Conservation (phyloP, 2,329 filamentous ascomycete genomes). For the Fusarium pseudoanthophilum region DNA sequence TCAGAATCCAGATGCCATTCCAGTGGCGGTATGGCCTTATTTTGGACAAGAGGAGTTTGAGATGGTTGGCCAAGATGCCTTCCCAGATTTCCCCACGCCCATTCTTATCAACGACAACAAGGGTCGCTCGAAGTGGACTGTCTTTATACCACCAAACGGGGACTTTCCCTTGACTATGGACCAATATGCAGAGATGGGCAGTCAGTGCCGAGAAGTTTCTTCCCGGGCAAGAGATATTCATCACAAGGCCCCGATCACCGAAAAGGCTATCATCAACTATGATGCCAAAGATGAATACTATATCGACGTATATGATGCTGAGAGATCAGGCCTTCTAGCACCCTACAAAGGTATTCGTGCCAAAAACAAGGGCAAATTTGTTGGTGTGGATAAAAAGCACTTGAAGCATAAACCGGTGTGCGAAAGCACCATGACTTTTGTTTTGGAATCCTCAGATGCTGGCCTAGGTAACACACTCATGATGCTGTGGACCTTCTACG, state of each 20-base stretch:
- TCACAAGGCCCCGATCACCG: conserved; percentile 51
- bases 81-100: conserved; percentile 79
- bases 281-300: conserved; percentile 75
- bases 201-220: conserved; percentile 73
- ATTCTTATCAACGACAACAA: conserved; percentile 74
- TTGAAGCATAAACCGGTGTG: conserved; percentile 68
- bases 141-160: conserved; percentile 76
- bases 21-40: conserved; percentile 53
- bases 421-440: conserved; percentile 77
- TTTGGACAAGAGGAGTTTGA: conserved; percentile 66
- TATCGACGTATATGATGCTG: conserved; percentile 78
- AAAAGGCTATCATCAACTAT: conserved; percentile 61
- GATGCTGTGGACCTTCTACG: conserved; percentile 86
- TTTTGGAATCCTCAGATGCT: conserved; percentile 77
- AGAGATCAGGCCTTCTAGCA: conserved; percentile 68
- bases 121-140: conserved; percentile 79
- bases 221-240: conserved; percentile 63
- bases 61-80: conserved; percentile 71
- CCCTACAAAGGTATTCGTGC: conserved; percentile 51
- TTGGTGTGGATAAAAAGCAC: conserved; percentile 59
- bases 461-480: conserved; percentile 82
- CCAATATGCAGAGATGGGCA: conserved; percentile 77
- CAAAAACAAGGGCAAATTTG: conserved; percentile 56
- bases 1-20: conserved; percentile 44
- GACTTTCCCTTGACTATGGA: conserved; percentile 73